phyloP scores from a whole-genome alignment of 2,329 filamentous ascomycete species.

The Sporothrix sp. region DNA sequence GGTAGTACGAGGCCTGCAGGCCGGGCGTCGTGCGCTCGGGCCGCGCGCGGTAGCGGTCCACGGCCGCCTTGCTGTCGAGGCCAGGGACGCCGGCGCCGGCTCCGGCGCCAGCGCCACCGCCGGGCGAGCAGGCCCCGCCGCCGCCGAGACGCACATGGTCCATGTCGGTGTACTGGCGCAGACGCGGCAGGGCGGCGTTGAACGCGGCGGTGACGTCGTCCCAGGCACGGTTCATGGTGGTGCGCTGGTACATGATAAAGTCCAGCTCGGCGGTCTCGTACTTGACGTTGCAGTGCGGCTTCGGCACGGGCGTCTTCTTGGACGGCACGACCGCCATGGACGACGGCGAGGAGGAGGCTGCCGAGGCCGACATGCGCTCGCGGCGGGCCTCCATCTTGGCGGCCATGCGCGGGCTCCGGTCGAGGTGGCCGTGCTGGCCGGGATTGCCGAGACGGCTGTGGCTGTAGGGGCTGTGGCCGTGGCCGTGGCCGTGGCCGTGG shows the following conservation, averaged over 20 bases:
- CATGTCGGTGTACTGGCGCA: conserved; percentile 18
- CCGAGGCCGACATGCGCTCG: neutral
- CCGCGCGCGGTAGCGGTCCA: conserved; percentile 16
- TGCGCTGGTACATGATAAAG: conserved; percentile 21
- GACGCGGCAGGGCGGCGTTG: conserved; percentile 18
- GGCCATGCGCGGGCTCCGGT: conserved; percentile 8
- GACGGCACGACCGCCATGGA: neutral
- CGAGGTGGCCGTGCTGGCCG: neutral
- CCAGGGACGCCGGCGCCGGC: neutral
- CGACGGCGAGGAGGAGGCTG: neutral
- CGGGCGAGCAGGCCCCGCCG: neutral
- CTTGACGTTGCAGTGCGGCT: conserved; percentile 20
- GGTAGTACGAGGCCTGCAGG: conserved; percentile 20
- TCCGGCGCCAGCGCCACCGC: no score
- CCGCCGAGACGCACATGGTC: conserved; percentile 7
- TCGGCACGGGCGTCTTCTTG: conserved; percentile 6
- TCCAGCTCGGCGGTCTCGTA: conserved; percentile 20
- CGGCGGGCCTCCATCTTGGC: conserved; percentile 7
- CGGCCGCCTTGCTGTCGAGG: conserved; percentile 1
- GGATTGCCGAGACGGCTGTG: neutral
- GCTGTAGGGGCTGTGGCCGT: no score
- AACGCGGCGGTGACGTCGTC: conserved; percentile 18
- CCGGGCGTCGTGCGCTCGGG: conserved; percentile 19
- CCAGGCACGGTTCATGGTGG: conserved; percentile 19
- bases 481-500: neutral